Conservation (phyloP, 176 grass and related monocot species). For the Eragrostis nindensis region DNA sequence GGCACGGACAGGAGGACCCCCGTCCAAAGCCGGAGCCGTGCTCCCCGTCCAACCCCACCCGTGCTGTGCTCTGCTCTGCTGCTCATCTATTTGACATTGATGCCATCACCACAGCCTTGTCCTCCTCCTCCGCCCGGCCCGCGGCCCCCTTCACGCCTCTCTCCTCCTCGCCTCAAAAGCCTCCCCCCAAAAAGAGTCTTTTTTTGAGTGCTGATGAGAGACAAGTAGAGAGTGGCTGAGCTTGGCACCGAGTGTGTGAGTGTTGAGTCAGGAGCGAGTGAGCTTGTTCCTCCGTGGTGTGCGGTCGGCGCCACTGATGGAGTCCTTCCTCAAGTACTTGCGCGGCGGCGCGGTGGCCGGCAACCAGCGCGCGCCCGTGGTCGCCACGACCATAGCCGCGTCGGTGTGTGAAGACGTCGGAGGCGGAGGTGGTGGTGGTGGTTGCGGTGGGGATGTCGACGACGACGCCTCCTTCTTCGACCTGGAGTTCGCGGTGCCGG, state of each 20-base stretch:
- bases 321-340: constrained; percentile 93
- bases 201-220: constrained; percentile 2
- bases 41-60: neutral
- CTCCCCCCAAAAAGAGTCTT: constrained; percentile 26
- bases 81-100: constrained; percentile 38
- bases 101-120: constrained; percentile 10
- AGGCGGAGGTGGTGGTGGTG: no score
- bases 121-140: neutral
- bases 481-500: constrained; percentile 84
- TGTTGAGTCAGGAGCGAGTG: neutral
- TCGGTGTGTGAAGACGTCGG: constrained; percentile 48
- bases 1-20: neutral
- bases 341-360: constrained; percentile 50
- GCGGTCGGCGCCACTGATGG: constrained; percentile 66
- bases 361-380: constrained; percentile 19
- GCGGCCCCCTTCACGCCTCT: neutral
- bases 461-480: constrained; percentile 96
- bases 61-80: neutral
- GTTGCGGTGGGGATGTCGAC: constrained; percentile 47
- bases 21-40: neutral
- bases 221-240: neutral
- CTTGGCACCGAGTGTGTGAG: neutral
- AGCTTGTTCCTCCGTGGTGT: no score
- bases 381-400: constrained; percentile 42
- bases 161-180: constrained; percentile 32